Conservation (phyloP, 176 grass and related monocot species). For the Urochloa ruziziensis region DNA sequence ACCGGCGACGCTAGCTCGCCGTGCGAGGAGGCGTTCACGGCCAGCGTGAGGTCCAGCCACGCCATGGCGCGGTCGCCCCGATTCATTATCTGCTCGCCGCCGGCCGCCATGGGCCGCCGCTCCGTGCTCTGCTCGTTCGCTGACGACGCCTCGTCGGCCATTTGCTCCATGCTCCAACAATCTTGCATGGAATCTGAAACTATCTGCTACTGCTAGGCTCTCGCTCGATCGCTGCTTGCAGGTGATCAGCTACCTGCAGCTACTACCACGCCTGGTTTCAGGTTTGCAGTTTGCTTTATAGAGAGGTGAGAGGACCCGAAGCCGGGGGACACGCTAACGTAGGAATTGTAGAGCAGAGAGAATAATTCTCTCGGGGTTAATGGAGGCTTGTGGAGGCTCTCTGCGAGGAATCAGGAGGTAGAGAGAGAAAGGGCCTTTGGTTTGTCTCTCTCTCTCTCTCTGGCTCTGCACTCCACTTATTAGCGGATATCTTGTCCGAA, state of each 20-base stretch:
- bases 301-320: neutral
- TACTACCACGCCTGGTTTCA: neutral
- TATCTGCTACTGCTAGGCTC: neutral
- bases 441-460: neutral
- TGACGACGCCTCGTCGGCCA: constrained; percentile 31
- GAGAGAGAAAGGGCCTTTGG: constrained; percentile 10
- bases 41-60: constrained; percentile 71
- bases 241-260: neutral
- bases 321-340: constrained; percentile 10
- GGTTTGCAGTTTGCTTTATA: constrained; percentile 57
- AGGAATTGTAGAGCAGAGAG: neutral
- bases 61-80: neutral
- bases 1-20: neutral
- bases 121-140: neutral
- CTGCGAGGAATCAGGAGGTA: constrained; percentile 49
- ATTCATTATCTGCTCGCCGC: constrained; percentile 23
- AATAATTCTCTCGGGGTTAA: constrained; percentile 38
- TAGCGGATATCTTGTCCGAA: constrained; percentile 31
- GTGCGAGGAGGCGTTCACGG: constrained; percentile 9
- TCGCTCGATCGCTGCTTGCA: neutral
- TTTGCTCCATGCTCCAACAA: constrained; percentile 18
- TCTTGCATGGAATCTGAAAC: neutral
- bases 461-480: constrained; percentile 1
- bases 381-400: constrained; percentile 38
- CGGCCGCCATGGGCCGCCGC: neutral